Percentiles rank a stretch among this genome's conserved stretches.
Evolutionary conservation across 495 filamentous ascomycete genomes (phyloP).

Genomic region (Clohesyomyces aquaticus): DNA sequence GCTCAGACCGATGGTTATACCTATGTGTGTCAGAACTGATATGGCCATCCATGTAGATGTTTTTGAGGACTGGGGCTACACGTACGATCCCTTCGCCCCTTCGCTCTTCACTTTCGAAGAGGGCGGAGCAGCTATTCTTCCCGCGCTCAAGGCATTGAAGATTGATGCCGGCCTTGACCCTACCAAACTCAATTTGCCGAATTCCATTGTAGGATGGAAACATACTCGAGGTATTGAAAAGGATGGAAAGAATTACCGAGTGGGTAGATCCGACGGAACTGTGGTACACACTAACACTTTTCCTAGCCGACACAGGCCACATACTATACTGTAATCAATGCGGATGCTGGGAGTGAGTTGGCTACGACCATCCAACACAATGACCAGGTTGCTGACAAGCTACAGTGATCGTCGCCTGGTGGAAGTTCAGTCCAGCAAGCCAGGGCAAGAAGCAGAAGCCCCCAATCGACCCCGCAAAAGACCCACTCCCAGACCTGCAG

Average conservation of each 20-base stretch:
- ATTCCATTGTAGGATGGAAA: not conserved
- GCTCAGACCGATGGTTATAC: no score
- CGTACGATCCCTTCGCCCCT: not conserved
- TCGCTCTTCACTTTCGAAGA: not conserved
- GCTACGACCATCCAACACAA: no score
- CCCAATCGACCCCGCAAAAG: not conserved
- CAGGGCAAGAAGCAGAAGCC: not conserved
- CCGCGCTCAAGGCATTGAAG: not conserved
- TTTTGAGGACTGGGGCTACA: slow-evolving; percentile 11
- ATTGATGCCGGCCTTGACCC: not conserved
- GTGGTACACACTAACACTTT: not conserved
- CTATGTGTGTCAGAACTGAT: no score
- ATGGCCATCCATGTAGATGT: no score
- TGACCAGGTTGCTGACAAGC: no score
- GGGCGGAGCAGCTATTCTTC: not conserved
- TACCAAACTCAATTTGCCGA: not conserved
- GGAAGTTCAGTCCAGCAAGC: slow-evolving; percentile 4
- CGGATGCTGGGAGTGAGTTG: no score
- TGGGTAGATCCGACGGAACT: not conserved
- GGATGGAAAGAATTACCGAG: not conserved
- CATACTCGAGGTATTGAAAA: not conserved
- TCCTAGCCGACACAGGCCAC: slow-evolving; percentile 2
- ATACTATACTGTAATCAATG: not conserved
- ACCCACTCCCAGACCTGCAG: slow-evolving; percentile 1
- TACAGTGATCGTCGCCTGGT: slow-evolving; percentile 7